These are phyloP conservation scores for Amanita molliuscula DNA, from an alignment of 768 basidiomycete species.

Conservation along the genomic window DNA sequence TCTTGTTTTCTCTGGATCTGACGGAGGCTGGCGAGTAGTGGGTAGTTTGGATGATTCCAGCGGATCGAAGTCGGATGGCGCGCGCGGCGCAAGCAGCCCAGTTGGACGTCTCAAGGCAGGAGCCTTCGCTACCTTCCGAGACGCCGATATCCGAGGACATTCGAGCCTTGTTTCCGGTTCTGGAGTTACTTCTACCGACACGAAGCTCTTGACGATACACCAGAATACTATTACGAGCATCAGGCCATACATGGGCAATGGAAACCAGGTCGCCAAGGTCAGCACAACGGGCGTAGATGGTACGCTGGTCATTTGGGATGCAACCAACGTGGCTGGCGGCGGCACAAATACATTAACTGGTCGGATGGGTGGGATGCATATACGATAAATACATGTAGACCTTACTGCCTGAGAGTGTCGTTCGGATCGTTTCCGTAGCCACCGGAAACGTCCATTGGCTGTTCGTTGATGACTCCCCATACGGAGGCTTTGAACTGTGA, in stretches of 20 bases:
- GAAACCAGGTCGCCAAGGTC: conserved; percentile 58
- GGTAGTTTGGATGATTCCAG: conserved; percentile 84
- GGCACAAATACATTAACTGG: conserved; percentile 28
- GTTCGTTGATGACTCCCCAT: conserved; percentile 87
- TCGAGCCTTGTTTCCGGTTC: conserved; percentile 18
- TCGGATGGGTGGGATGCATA: conserved; percentile 38
- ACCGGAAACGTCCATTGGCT: conserved; percentile 28
- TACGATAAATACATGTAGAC: conserved; percentile 18
- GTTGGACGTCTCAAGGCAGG: conserved; percentile 80
- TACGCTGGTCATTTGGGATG: conserved; percentile 84
- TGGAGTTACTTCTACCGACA: conserved; percentile 33
- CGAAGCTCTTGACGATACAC: conserved; percentile 82
- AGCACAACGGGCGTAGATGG: conserved; percentile 95
- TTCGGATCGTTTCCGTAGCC: conserved; percentile 14
- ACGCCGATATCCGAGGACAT: conserved; percentile 77
- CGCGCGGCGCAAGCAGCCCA: conserved; percentile 34
- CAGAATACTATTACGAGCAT: conserved; percentile 98
- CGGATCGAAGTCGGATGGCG: conserved; percentile 31
- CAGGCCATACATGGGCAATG: conserved; percentile 55
- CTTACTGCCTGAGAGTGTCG: conserved; percentile 15
- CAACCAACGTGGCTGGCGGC: conserved; percentile 39
- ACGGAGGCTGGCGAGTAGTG: conserved; percentile 66
- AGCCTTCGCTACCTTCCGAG: conserved; percentile 89
- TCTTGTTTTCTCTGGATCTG: conserved; percentile 68
- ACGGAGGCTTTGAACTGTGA: conserved; percentile 90